Base-by-base conservation (phyloP, 345 rosid genomes). In the Eucalyptus pauciflora region DNA sequence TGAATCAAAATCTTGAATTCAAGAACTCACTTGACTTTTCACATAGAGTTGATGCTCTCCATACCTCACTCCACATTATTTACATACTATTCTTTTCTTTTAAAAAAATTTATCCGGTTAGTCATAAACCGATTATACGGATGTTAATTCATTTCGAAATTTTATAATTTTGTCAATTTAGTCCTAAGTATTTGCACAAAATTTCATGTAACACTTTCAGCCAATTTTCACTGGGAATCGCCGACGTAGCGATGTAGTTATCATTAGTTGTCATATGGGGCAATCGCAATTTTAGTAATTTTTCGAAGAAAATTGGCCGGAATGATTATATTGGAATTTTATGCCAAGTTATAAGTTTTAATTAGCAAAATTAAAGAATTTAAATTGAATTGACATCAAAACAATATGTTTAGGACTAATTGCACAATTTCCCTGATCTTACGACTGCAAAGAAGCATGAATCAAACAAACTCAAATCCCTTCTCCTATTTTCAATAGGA, bases 181-280 rank as follows among this genome's bases (percentile, higher is more conserved):
- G 51, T 17, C 43, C 1, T 69, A 16, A 69, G 18, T 18, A 31
- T 69, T 69, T 8, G 6, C 2, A 1, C 43, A 18, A 16, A 69
- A 16, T 31, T 33, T 24, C 18, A 33, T 33, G 3, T 33, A 33
- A 10, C 2, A 37, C 2, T 69, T 69, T 18, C 1, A 2, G 3
- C 16, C 10, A 14, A 69, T 33, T 69, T 64, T 67, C 3, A 2
- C 3, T 0, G 0, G 0, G 11, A 37, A 5, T 33, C 2, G 2
- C 7, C 18, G 1, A 71, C 0, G 7, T 71, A 17, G 25, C 1
- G 2, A 10, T 76, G 4, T 10, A 71, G 9, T 4, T n/a, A 64
- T 64, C 20, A 16, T 2, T 33, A 8, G 18, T 0, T 17, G 3
- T 67, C 20, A 33, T 31, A 67, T 14, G 9, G 17, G 33, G 71